phyloP scores from a whole-genome alignment of 352 stramenopile genomes.

The Phytophthora foliorum region DNA sequence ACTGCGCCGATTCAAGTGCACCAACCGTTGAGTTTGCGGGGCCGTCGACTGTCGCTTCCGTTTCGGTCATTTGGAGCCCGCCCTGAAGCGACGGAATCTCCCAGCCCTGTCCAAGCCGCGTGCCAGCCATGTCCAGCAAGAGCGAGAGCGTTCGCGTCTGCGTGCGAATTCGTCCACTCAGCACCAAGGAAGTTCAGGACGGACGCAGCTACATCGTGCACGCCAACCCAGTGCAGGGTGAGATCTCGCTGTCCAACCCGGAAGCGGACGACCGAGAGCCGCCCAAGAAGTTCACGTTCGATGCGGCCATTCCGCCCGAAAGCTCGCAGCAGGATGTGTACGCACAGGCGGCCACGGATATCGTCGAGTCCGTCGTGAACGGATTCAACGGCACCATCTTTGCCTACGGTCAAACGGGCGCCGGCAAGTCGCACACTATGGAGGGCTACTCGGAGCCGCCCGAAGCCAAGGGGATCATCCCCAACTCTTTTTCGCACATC shows the following conservation, averaged over 20 bases:
- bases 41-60: slow-evolving; percentile 10
- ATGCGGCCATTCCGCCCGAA: slow-evolving; percentile 91
- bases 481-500: slow-evolving; percentile 97
- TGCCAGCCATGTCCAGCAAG: slow-evolving; percentile 34
- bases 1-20: background rate
- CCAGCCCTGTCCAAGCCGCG: background rate
- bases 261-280: slow-evolving; percentile 77
- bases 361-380: slow-evolving; percentile 94
- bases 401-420: slow-evolving; percentile 93
- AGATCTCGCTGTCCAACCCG: slow-evolving; percentile 91
- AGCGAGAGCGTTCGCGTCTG: slow-evolving; percentile 94
- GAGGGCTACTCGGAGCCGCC: slow-evolving; percentile 90
- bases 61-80: slow-evolving; percentile 17
- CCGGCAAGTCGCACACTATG: slow-evolving; percentile 93
- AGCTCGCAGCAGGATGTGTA: slow-evolving; percentile 93
- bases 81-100: slow-evolving; percentile 23
- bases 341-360: slow-evolving; percentile 88
- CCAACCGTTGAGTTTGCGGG: slow-evolving; percentile 2
- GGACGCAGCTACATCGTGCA: slow-evolving; percentile 84
- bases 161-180: slow-evolving; percentile 94
- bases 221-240: slow-evolving; percentile 76
- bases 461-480: slow-evolving; percentile 95
- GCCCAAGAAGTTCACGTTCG: slow-evolving; percentile 96
- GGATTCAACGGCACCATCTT: slow-evolving; percentile 98
- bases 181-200: slow-evolving; percentile 93